These are phyloP conservation scores for Uronychia binucleata DNA, from an alignment of 73 alveolate species.

Conservation along the genomic window DNA sequence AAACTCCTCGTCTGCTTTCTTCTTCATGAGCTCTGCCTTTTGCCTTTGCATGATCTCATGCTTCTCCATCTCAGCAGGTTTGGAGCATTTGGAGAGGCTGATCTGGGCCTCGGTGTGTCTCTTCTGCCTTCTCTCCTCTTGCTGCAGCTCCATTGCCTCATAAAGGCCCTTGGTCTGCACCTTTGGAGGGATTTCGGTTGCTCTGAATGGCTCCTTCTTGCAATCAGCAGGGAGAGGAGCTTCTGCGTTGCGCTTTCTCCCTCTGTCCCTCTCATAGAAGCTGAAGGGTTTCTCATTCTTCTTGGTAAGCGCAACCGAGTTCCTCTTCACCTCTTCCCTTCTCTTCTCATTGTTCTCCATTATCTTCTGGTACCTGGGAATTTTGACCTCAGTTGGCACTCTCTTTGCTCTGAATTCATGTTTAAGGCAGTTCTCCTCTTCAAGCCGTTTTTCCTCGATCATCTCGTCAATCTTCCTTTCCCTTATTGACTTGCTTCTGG, in stretches of 20 bases:
- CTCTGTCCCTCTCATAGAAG: slow-evolving; percentile 70
- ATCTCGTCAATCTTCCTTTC: slow-evolving; percentile 76
- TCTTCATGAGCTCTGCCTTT: no score
- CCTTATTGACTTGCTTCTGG: slow-evolving; percentile 61
- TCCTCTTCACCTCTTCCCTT: slow-evolving; percentile 70
- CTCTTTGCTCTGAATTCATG: slow-evolving; percentile 66
- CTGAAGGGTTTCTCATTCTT: slow-evolving; percentile 75
- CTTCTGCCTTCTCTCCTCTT: slow-evolving; percentile 33
- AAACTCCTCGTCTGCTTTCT: no score
- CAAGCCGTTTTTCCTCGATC: slow-evolving; percentile 65
- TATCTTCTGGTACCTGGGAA: slow-evolving; percentile 67
- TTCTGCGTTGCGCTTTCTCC: slow-evolving; percentile 30
- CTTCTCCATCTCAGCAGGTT: no score
- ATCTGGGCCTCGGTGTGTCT: slow-evolving; percentile 13
- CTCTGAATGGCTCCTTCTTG: not conserved
- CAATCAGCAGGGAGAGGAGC: slow-evolving; percentile 7
- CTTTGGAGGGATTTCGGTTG: not conserved
- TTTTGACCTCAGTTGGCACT: slow-evolving; percentile 71
- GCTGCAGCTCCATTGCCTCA: not conserved
- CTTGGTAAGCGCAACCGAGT: slow-evolving; percentile 62
- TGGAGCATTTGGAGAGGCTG: not conserved
- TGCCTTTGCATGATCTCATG: no score
- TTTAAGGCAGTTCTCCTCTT: slow-evolving; percentile 55
- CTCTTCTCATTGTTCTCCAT: slow-evolving; percentile 72
- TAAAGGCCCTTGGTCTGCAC: not conserved